Percentiles rank a stretch among this genome's conserved stretches.
phyloP scores from a whole-genome alignment of 1,139 yeast genomes.

The Hyphopichia buzzinii region DNA sequence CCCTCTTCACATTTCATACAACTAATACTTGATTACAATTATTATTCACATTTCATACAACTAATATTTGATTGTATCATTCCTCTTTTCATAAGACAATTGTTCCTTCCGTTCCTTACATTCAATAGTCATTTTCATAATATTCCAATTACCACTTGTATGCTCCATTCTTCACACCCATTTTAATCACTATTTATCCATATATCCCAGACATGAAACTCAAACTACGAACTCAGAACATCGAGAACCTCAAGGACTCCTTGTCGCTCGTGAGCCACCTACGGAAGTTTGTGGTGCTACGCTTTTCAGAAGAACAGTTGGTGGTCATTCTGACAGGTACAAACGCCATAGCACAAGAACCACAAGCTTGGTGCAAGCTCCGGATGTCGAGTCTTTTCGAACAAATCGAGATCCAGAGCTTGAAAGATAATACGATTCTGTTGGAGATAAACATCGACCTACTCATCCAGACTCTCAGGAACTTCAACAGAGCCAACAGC shows the following conservation, averaged over 20 bases:
- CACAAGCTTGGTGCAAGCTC: conserved; percentile 63
- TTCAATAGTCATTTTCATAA: too few species aligned
- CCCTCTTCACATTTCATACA: too few species aligned
- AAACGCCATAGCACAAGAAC: conserved; percentile 44
- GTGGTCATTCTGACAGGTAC: conserved; percentile 47
- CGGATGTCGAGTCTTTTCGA: conserved; percentile 45
- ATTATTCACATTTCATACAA: too few species aligned
- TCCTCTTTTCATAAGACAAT: too few species aligned
- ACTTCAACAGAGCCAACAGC: conserved; percentile 52
- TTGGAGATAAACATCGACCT: conserved; percentile 58
- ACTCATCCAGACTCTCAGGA: conserved; percentile 50
- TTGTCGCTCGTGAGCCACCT: conserved; percentile 29
- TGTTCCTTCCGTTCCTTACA: too few species aligned
- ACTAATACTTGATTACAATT: too few species aligned
- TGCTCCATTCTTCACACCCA: too few species aligned
- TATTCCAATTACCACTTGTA: too few species aligned
- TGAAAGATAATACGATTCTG: conserved; percentile 48
- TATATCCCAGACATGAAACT: conserved; percentile 27
- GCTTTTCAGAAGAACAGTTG: conserved; percentile 48
- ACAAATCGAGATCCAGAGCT: conserved; percentile 44
- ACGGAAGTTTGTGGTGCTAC: conserved; percentile 33
- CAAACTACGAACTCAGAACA: conserved; percentile 29
- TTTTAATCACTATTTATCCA: too few species aligned
- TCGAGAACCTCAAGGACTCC: conserved; percentile 28
- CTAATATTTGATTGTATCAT: too few species aligned